phyloP scores from a whole-genome alignment of 768 basidiomycete genomes.

The Lactifluus piperatus region DNA sequence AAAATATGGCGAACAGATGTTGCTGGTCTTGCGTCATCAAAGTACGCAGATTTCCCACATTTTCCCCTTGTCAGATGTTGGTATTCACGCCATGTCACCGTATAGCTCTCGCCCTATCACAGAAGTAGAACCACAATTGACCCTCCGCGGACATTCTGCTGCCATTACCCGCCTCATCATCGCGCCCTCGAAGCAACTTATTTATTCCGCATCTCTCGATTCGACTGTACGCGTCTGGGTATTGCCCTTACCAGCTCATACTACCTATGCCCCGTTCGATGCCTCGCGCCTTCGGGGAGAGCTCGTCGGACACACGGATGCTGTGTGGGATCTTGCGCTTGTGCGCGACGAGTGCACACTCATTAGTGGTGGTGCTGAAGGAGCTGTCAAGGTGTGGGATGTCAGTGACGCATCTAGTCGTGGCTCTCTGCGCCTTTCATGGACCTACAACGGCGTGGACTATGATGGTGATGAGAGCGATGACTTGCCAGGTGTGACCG shows the following conservation, averaged over 20 bases:
- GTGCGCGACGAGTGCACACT: conserved; percentile 76
- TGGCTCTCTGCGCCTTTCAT: conserved; percentile 61
- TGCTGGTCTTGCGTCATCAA: conserved; percentile 59
- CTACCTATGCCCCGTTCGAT: conserved; percentile 90
- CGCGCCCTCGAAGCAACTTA: conserved; percentile 60
- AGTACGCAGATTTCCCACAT: conserved; percentile 43
- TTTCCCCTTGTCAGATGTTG: neutral
- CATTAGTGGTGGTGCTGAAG: conserved; percentile 88
- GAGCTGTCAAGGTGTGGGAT: conserved; percentile 90
- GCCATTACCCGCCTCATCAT: conserved; percentile 82
- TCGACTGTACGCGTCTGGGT: conserved; percentile 90
- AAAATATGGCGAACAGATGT: conserved; percentile 94
- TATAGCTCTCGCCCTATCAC: conserved; percentile 59
- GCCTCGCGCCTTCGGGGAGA: conserved; percentile 66
- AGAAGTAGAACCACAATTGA: conserved; percentile 89
- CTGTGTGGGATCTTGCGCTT: conserved; percentile 91
- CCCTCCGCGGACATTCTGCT: conserved; percentile 87
- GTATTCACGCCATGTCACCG: conserved; percentile 10
- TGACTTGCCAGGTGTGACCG: conserved; percentile 60
- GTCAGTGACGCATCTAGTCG: conserved; percentile 53
- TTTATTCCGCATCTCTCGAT: conserved; percentile 92
- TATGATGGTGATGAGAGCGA: conserved; percentile 32
- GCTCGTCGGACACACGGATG: conserved; percentile 89
- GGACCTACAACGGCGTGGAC: conserved; percentile 71
- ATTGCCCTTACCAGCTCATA: conserved; percentile 64